phyloP scores from a whole-genome alignment of 345 rosid genomes.

The Ailanthus altissimus region DNA sequence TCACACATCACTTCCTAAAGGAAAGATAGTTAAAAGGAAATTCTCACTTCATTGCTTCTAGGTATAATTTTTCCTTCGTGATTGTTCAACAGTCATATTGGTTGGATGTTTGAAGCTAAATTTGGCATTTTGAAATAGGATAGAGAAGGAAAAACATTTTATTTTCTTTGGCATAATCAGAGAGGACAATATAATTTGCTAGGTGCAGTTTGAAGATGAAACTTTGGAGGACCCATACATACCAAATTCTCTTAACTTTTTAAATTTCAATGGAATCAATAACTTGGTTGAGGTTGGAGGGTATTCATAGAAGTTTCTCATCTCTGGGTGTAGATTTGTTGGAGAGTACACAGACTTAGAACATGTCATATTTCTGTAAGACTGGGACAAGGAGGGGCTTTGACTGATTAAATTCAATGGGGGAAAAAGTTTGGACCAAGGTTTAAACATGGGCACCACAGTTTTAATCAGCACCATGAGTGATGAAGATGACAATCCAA shows the following conservation, averaged over 20 bases:
- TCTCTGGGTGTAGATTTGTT: neutral
- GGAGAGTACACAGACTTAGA: neutral
- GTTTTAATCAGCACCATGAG: neutral
- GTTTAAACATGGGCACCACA: neutral
- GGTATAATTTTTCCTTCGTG: too few relatives aligned
- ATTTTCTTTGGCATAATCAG: neutral
- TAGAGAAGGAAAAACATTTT: too few relatives aligned
- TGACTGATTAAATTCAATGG: neutral
- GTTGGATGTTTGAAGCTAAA: neutral
- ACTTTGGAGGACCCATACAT: neutral
- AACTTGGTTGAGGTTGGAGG: neutral
- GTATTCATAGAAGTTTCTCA: neutral
- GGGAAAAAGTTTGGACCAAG: neutral
- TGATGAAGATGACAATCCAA: neutral
- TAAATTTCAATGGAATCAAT: neutral
- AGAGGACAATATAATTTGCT: neutral
- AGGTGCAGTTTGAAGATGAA: neutral
- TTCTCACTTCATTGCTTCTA: too few relatives aligned
- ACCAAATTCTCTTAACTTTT: neutral
- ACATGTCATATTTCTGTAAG: neutral
- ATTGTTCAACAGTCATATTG: too few relatives aligned
- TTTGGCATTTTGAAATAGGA: too few relatives aligned
- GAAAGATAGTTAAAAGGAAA: too few relatives aligned
- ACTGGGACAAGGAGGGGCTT: neutral
- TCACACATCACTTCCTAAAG: too few relatives aligned